A percentile compares a stretch with the other conserved stretches of the same genome.
phyloP scores from a whole-genome alignment of 2,329 filamentous ascomycete genomes.

The Aspergillus alliaceus region DNA sequence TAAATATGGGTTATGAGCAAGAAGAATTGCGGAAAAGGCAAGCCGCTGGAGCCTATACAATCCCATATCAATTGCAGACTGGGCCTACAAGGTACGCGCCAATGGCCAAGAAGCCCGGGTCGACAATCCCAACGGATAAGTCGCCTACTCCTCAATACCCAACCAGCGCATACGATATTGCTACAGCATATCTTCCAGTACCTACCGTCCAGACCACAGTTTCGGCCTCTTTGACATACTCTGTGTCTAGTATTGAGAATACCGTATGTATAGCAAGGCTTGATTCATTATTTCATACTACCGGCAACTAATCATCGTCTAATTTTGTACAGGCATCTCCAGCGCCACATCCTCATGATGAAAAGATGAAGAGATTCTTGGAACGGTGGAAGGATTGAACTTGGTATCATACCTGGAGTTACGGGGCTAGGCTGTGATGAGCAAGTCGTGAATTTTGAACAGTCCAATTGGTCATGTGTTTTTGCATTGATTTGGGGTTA shows the following conservation, averaged over 20 bases:
- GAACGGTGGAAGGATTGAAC: constrained; percentile 60
- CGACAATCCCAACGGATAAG: constrained; percentile 57
- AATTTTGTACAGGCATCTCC: constrained; percentile 50
- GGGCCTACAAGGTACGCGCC: constrained; percentile 62
- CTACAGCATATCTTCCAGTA: constrained; percentile 50
- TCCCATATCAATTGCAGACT: constrained; percentile 56
- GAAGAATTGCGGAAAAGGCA: constrained; percentile 33
- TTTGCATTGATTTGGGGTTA: background rate
- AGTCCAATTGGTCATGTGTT: background rate
- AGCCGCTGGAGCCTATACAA: constrained; percentile 30
- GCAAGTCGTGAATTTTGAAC: background rate
- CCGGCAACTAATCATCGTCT: background rate
- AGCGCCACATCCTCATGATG: constrained; percentile 51
- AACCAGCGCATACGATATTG: constrained; percentile 55
- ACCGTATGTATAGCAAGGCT: constrained; percentile 49
- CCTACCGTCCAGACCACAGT: constrained; percentile 51
- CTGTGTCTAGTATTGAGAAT: constrained; percentile 55
- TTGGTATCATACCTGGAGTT: background rate
- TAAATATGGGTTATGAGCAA: constrained; percentile 17
- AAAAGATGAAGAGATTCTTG: constrained; percentile 56
- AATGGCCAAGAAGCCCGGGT: constrained; percentile 60
- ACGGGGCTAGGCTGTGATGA: background rate
- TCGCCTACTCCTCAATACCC: constrained; percentile 52
- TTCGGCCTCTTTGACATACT: constrained; percentile 53
- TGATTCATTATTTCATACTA: background rate